Base-by-base conservation (phyloP, 345 rosid genomes). In the Luvunga scandens region DNA sequence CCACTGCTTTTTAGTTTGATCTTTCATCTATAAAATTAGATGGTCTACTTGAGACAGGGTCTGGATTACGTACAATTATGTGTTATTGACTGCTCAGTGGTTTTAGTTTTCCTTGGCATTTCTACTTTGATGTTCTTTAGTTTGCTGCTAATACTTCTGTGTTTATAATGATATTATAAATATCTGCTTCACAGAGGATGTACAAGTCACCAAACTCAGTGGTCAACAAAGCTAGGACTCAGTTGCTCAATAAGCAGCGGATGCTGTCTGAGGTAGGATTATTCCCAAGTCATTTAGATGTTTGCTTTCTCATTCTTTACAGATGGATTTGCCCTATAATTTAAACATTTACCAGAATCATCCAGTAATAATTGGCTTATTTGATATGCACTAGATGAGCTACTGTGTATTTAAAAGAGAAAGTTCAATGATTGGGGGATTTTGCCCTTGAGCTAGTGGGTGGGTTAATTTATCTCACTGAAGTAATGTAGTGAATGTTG, bases 151-250 rank as follows among this genome's bases (percentile, higher is more conserved):
- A 6, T 31, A 18, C 30, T 18, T 65, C 4, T 50, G 18, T 18
- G 63, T 48, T n/a, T 36, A 22, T 75, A n/a, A 22, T 64, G 62
- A 48, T 75, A 75, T 75, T 28, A 50, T 67, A 72, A 56, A 22
- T 64, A 24, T 79, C 36, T 55, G 65, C 77, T 70, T 74, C 69
- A 38, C 97, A 97, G 98, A 90, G 92, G 83, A 81, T 91, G 87
- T 89, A 50, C 73, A 86, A 78, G 72, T 97, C 99, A 4, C 98
- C 98, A 69, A 92, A 97, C 83, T 97, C 98, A 7, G 86, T 79
- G 22, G 55, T 80, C 60, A 94, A 86, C 77, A 94, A 97, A 86
- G 97, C 98, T 59, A 89, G 98, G 85, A 94, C 99, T n/a, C 95
- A 87, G 80, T 85, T 67, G 69, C 73, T 94, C 80, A 93, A 91